phyloP scores from a whole-genome alignment of 768 basidiomycete genomes.

The Lentinus tigrinus region DNA sequence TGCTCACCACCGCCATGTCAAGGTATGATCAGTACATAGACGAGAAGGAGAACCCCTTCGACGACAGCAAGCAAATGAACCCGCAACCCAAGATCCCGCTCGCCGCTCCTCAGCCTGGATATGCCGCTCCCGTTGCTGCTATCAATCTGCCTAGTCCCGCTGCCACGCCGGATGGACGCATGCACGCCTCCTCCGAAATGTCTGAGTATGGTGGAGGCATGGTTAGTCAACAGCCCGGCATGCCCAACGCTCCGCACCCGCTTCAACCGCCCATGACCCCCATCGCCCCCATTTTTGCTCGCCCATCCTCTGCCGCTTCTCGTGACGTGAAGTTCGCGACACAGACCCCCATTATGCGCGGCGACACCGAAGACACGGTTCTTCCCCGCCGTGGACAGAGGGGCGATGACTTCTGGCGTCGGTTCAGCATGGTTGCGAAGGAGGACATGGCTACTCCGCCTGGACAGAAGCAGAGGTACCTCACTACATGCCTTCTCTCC shows the following conservation, averaged over 20 bases:
- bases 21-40: constrained; percentile 67
- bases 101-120: constrained; percentile 72
- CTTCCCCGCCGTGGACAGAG: constrained; percentile 68
- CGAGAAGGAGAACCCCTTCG: constrained; percentile 46
- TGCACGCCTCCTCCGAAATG: constrained; percentile 30
- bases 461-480: constrained; percentile 46
- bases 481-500: no score
- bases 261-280: constrained; percentile 76
- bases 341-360: constrained; percentile 63
- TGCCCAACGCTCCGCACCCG: constrained; percentile 65
- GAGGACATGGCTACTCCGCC: constrained; percentile 48
- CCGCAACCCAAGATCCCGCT: constrained; percentile 40
- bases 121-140: constrained; percentile 66
- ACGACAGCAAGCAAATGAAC: constrained; percentile 24
- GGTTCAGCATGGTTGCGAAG: constrained; percentile 82
- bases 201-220: constrained; percentile 29
- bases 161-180: constrained; percentile 36
- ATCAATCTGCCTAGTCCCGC: constrained; percentile 54
- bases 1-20: background rate
- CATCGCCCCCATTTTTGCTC: constrained; percentile 74
- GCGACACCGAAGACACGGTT: constrained; percentile 64
- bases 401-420: constrained; percentile 84
- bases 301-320: constrained; percentile 45
- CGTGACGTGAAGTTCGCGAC: constrained; percentile 49
- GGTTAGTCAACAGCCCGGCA: constrained; percentile 27